Conservation (phyloP, 495 filamentous ascomycete species). For the Talaromyces proteolyticus region DNA sequence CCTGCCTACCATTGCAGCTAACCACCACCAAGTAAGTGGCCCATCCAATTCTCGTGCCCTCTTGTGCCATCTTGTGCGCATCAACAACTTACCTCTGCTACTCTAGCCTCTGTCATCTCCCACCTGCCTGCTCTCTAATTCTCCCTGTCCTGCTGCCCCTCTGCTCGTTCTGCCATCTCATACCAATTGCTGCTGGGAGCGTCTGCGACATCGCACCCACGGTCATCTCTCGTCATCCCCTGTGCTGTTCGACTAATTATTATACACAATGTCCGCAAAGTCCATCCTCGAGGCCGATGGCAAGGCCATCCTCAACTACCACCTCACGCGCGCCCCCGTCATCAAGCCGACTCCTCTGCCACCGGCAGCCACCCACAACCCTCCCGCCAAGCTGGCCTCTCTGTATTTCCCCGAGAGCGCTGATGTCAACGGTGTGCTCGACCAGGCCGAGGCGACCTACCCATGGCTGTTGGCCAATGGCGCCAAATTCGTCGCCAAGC, state of each 20-base stretch:
- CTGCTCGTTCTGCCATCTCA: no score
- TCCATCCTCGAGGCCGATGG: constrained; percentile 97
- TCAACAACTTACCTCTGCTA: no score
- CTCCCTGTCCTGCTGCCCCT: no score
- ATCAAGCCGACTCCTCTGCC: constrained; percentile 98
- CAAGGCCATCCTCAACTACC: constrained; percentile 99
- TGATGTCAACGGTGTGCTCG: constrained; percentile 75
- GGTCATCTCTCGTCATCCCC: background rate
- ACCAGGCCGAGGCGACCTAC: constrained; percentile 92
- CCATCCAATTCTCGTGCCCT: no score
- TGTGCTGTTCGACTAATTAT: no score
- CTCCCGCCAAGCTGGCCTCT: constrained; percentile 82
- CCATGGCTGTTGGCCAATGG: constrained; percentile 82
- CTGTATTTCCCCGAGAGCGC: constrained; percentile 90
- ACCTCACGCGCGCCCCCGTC: constrained; percentile 95
- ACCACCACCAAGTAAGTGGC: no score
- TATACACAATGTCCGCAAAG: constrained; percentile 90
- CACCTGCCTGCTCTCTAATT: no score
- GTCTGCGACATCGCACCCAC: background rate
- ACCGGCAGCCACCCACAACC: constrained; percentile 78
- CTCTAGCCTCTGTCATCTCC: no score
- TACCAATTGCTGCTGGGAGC: no score
- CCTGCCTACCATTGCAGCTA: no score
- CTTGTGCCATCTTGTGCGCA: no score
- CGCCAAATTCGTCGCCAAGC: constrained; percentile 96